Percentiles rank a stretch among this genome's conserved stretches.
phyloP scores from a whole-genome alignment of 345 rosid genomes.

The Arabis alpina region DNA sequence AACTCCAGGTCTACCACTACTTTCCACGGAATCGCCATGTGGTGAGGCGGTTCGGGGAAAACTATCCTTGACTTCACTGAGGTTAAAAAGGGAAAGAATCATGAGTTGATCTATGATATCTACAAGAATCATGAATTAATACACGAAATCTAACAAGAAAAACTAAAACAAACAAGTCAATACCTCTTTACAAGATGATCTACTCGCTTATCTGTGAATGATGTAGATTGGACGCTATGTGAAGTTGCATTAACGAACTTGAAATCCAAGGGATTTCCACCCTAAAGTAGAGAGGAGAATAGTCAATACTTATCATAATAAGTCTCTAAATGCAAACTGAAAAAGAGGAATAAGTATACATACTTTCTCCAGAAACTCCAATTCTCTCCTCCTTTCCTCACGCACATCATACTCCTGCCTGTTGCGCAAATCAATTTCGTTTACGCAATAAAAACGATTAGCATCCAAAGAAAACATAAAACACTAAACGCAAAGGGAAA shows the following conservation, averaged over 20 bases:
- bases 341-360: slow-evolving; percentile 32
- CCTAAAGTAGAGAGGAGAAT: slow-evolving; percentile 53
- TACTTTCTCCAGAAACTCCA: slow-evolving; percentile 98
- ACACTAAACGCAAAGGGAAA: not conserved
- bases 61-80: slow-evolving; percentile 92
- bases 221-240: slow-evolving; percentile 87
- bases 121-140: slow-evolving; percentile 27
- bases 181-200: slow-evolving; percentile 85
- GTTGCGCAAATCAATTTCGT: slow-evolving; percentile 39
- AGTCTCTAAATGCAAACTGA: slow-evolving; percentile 30
- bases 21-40: slow-evolving; percentile 89
- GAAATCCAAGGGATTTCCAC: slow-evolving; percentile 98
- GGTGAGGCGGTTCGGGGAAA: slow-evolving; percentile 81
- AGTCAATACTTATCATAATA: slow-evolving; percentile 28
- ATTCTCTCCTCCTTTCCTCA: slow-evolving; percentile 88
- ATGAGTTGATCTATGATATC: slow-evolving; percentile 30
- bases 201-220: slow-evolving; percentile 70
- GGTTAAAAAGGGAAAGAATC: slow-evolving; percentile 32
- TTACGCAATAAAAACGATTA: slow-evolving; percentile 10
- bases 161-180: slow-evolving; percentile 34
- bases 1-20: slow-evolving; percentile 85
- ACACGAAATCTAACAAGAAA: slow-evolving; percentile 14
- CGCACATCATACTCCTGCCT: slow-evolving; percentile 98
- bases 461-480: not conserved
- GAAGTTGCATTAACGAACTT: slow-evolving; percentile 75